These are phyloP conservation scores for Chaetomium strumarium DNA, from an alignment of 2,329 filamentous ascomycete species.

Conservation along the genomic window DNA sequence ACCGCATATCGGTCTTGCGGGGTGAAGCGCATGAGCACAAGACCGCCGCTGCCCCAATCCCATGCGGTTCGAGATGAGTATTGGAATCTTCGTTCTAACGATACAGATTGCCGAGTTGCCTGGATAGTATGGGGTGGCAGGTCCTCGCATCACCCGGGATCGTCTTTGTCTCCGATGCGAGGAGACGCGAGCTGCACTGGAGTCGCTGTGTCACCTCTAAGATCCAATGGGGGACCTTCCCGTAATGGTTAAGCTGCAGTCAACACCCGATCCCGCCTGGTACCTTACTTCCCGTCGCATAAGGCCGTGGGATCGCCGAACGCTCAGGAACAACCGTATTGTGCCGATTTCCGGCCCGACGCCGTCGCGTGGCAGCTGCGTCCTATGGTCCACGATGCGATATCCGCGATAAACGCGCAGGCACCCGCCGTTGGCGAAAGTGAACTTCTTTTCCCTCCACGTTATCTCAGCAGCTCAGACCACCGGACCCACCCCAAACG, in stretches of 20 bases:
- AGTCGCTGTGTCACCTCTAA: slow-evolving; percentile 11
- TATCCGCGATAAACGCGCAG: background rate
- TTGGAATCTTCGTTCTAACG: slow-evolving; percentile 6
- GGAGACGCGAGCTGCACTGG: background rate
- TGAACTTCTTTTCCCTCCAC: background rate
- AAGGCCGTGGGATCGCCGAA: slow-evolving; percentile 21
- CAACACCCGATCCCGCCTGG: background rate
- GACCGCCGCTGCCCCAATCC: slow-evolving; percentile 11
- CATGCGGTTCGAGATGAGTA: slow-evolving; percentile 9
- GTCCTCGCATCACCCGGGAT: background rate
- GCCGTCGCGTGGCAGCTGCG: background rate
- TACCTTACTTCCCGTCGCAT: slow-evolving; percentile 6
- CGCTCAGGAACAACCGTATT: slow-evolving; percentile 10
- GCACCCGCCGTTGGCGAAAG: background rate
- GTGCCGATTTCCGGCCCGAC: slow-evolving; percentile 10
- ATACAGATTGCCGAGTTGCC: slow-evolving; percentile 3
- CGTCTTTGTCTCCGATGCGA: too few relatives aligned
- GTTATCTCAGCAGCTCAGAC: too few relatives aligned
- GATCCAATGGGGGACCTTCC: background rate
- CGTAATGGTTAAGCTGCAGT: background rate
- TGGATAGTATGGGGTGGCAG: slow-evolving; percentile 3
- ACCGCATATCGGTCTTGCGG: too few relatives aligned
- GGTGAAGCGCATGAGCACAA: slow-evolving; percentile 6
- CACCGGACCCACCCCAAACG: too few relatives aligned
- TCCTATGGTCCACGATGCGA: background rate